Evolutionary conservation across 768 basidiomycete genomes (phyloP).

Genomic region (Pleurotus platypus): DNA sequence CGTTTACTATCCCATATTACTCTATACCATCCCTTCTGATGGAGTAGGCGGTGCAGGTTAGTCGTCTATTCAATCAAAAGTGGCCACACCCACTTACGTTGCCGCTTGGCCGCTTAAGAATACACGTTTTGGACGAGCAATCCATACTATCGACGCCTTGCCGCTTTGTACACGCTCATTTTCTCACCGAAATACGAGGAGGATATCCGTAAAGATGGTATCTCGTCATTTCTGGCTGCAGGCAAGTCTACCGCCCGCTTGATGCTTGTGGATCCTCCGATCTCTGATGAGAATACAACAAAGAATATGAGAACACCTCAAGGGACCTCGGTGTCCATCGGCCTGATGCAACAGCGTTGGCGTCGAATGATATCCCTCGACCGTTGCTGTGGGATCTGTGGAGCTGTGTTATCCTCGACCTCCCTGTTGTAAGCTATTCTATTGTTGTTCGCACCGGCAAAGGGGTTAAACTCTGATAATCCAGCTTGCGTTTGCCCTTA

Average conservation of each 20-base stretch:
- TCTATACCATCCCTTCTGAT: slow-evolving; percentile 29
- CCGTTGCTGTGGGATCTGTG: slow-evolving; percentile 37
- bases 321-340: slow-evolving; percentile 24
- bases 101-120: slow-evolving; percentile 17
- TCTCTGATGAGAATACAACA: background rate
- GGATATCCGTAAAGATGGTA: slow-evolving; percentile 33
- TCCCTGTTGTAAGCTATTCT: slow-evolving; percentile 28
- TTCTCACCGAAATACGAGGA: slow-evolving; percentile 31
- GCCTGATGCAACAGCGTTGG: slow-evolving; percentile 24
- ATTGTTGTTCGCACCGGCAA: too few species aligned
- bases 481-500: slow-evolving; percentile 18
- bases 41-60: slow-evolving; percentile 32
- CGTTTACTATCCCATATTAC: slow-evolving; percentile 23
- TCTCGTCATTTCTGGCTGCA: slow-evolving; percentile 21
- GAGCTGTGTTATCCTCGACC: slow-evolving; percentile 22
- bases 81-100: background rate
- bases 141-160: slow-evolving; percentile 31
- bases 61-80: slow-evolving; percentile 1
- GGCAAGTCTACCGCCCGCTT: slow-evolving; percentile 19
- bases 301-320: slow-evolving; percentile 34
- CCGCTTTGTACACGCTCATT: slow-evolving; percentile 32
- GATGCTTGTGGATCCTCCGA: background rate
- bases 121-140: slow-evolving; percentile 38
- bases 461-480: slow-evolving; percentile 8
- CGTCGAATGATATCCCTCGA: slow-evolving; percentile 21